Percentiles rank a stretch among this genome's conserved stretches.
Evolutionary conservation across 2,329 filamentous ascomycete genomes (phyloP).

Genomic region (Thelonectria discophora): DNA sequence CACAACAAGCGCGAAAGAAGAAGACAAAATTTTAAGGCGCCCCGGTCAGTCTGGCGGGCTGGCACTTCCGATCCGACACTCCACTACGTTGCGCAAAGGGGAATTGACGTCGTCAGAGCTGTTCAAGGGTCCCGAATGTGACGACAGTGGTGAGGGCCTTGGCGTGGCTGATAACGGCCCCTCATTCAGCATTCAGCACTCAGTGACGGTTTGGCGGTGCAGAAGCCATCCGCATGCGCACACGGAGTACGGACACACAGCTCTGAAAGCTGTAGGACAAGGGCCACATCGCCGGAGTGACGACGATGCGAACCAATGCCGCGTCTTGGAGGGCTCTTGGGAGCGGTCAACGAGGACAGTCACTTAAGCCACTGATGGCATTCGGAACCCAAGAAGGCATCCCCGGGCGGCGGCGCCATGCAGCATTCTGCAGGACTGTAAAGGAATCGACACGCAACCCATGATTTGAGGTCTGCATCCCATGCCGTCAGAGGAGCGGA

Average conservation of each 20-base stretch:
- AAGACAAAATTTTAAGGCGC: neutral
- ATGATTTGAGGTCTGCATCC: constrained; percentile 2
- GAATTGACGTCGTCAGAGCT: constrained; percentile 7
- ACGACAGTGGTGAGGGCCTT: neutral
- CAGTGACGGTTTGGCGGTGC: no score
- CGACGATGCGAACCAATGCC: constrained; percentile 17
- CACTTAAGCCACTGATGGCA: constrained; percentile 12
- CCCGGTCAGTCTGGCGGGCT: constrained; percentile 2
- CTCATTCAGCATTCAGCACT: no score
- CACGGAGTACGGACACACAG: no score
- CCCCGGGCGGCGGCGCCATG: constrained; percentile 16
- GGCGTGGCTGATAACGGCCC: neutral
- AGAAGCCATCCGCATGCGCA: no score
- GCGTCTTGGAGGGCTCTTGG: constrained; percentile 8
- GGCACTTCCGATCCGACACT: neutral
- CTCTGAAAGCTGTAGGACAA: no score
- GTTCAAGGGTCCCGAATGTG: neutral
- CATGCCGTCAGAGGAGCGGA: constrained; percentile 26
- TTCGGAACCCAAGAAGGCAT: constrained; percentile 13
- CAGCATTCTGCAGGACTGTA: neutral
- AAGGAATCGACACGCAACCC: neutral
- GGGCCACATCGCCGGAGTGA: neutral
- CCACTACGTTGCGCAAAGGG: neutral
- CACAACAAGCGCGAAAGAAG: constrained; percentile 1
- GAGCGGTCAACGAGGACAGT: constrained; percentile 21